These are phyloP conservation scores for Lecanicillium sp. DNA, from an alignment of 2,329 filamentous ascomycete species.

Conservation along the genomic window DNA sequence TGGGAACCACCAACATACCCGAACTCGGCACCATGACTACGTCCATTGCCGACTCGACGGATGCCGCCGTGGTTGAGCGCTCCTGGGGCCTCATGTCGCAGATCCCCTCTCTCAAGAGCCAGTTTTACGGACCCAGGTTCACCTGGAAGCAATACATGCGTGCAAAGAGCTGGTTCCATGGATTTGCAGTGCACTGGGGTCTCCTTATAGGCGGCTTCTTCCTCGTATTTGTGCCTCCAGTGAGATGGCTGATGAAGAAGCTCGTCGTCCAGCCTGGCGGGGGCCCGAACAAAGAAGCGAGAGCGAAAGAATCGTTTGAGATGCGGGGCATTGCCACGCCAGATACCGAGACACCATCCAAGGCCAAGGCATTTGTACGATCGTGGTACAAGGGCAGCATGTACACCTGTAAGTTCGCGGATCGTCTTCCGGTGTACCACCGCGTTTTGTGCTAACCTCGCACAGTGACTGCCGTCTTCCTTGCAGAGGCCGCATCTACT, in stretches of 20 bases:
- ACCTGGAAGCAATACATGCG: slow-evolving; percentile 47
- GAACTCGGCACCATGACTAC: slow-evolving; percentile 49
- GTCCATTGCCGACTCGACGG: slow-evolving; percentile 39
- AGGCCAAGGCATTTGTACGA: slow-evolving; percentile 46
- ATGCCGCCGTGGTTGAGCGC: slow-evolving; percentile 49
- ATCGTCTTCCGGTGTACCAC: neutral
- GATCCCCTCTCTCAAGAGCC: slow-evolving; percentile 32
- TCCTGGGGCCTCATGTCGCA: slow-evolving; percentile 54
- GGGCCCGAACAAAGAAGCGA: slow-evolving; percentile 43
- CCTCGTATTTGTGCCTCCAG: slow-evolving; percentile 34
- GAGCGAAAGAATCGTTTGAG: slow-evolving; percentile 52
- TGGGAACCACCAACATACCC: slow-evolving; percentile 41
- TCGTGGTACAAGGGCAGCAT: slow-evolving; percentile 51
- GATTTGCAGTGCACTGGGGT: slow-evolving; percentile 41
- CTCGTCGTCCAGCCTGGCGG: slow-evolving; percentile 46
- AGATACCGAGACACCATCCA: slow-evolving; percentile 35
- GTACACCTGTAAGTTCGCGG: slow-evolving; percentile 53
- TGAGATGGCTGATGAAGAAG: slow-evolving; percentile 36
- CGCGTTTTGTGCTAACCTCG: neutral
- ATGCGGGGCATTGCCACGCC: slow-evolving; percentile 58
- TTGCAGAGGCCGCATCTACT: slow-evolving; percentile 57
- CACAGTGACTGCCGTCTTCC: slow-evolving; percentile 55
- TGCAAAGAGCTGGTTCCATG: slow-evolving; percentile 40
- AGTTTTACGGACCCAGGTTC: slow-evolving; percentile 56
- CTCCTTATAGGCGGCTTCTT: slow-evolving; percentile 36